A percentile compares a stretch with the other conserved stretches of the same genome.
These are phyloP conservation scores for Elsinoe arachidis DNA, from an alignment of 2,329 filamentous ascomycete genomes.

Conservation along the genomic window DNA sequence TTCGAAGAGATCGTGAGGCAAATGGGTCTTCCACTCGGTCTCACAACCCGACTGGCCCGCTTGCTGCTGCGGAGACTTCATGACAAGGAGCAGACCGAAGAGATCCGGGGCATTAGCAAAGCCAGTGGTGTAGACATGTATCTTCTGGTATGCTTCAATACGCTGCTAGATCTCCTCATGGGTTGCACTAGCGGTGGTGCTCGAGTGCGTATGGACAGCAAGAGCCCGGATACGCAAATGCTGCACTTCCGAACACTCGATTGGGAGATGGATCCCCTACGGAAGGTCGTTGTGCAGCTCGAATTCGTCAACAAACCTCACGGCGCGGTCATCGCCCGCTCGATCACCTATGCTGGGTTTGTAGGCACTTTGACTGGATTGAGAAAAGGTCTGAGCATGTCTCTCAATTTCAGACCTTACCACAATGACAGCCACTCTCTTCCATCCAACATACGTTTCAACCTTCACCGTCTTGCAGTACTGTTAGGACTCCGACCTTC, in stretches of 20 bases:
- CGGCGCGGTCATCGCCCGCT: conserved; percentile 37
- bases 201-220: conserved; percentile 21
- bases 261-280: conserved; percentile 38
- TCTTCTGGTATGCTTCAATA: conserved; percentile 54
- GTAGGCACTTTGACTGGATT: conserved; percentile 46
- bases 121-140: conserved; percentile 48
- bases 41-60: conserved; percentile 33
- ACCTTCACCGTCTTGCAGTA: conserved; percentile 44
- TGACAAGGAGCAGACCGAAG: conserved; percentile 49
- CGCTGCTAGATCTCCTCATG: conserved; percentile 54
- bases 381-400: conserved; percentile 38
- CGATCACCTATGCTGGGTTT: conserved; percentile 45
- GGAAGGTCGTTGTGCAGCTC: conserved; percentile 33
- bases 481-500: conserved; percentile 46
- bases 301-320: conserved; percentile 30
- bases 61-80: conserved; percentile 44
- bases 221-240: conserved; percentile 30
- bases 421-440: conserved; percentile 34
- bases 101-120: conserved; percentile 50
- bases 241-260: conserved; percentile 48
- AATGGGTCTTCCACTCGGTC: conserved; percentile 23
- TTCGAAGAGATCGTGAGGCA: conserved; percentile 43
- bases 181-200: conserved; percentile 55
- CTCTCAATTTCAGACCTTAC: conserved; percentile 44
- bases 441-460: conserved; percentile 33